Evolutionary conservation across 1,284 basidiomycete genomes (phyloP), one percentile per base, ranked within the genome.

Genomic region (Bothia castanella): DNA sequence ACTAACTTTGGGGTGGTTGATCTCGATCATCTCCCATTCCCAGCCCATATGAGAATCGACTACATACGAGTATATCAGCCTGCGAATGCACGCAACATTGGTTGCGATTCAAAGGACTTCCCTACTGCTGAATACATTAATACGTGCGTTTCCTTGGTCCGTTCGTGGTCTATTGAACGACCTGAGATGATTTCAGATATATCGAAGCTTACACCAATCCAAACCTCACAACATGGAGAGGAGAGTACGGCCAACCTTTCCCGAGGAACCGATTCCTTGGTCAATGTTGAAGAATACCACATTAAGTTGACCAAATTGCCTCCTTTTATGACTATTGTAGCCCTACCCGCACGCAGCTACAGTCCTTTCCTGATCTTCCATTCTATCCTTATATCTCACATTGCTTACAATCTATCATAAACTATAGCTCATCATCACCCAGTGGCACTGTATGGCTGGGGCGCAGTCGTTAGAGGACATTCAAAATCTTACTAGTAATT

Each of bases 61-160:
- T 90, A 85, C 59, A 76, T 89, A 40, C 73, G 87, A 16, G 80
- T 89, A 2, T 88, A 87, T 61, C 84, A 84, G 56, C 74, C 77
- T 29, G 66, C 71, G 25, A 66, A 77, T 27, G 66, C 74, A 6
- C 78, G 77, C 31, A 84, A 83, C 58, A 73, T 89, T 38, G 85
- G 87, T 14, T 91, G 88, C 58, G 74, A 87, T 58, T 87, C 88
- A 11, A 69, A 70, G n/a, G 71, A 76, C 48, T 80, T 79, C 55
- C 89, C 88, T 0, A 91, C 89, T 0, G 70, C 70, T 32, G 62
- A 71, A 20, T 86, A 86, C 60, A 85, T 87, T 53, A 72, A 79
- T 40, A 62, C 64, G 78, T 80, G 46, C 40, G 73, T 67, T 11
- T 39, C 20, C n/a, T 47, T 29, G 29, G 7, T 52, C 36, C 34